These are phyloP conservation scores for Leishmania lainsoni DNA, from an alignment of 208 protist genomes.

Conservation along the genomic window DNA sequence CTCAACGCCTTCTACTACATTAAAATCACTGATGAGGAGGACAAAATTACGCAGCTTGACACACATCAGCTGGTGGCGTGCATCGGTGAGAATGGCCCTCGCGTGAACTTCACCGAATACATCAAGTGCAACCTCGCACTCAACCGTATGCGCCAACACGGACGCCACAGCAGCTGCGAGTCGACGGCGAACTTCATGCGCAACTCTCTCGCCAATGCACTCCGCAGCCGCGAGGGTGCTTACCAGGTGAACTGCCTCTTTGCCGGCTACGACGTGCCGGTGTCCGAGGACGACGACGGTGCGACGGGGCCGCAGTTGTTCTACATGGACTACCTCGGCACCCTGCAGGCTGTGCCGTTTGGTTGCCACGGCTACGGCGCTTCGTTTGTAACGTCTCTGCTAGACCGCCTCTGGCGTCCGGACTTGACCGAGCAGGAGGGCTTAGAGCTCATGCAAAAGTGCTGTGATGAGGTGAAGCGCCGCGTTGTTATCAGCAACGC, in stretches of 20 bases:
- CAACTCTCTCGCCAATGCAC: conserved; percentile 73
- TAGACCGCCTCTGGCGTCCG: conserved; percentile 92
- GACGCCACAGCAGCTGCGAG: conserved; percentile 72
- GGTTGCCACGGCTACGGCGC: conserved; percentile 94
- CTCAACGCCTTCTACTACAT: conserved; percentile 93
- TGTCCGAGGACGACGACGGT: conserved; percentile 67
- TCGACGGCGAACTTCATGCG: conserved; percentile 91
- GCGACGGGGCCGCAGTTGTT: conserved; percentile 81
- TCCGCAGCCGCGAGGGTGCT: conserved; percentile 85
- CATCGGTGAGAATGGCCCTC: conserved; percentile 88
- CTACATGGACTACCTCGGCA: conserved; percentile 96
- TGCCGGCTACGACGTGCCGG: conserved; percentile 89
- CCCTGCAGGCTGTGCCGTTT: conserved; percentile 90
- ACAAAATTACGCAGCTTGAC: conserved; percentile 92
- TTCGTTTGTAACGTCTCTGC: conserved; percentile 87
- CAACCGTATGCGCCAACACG: conserved; percentile 86
- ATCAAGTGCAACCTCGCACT: conserved; percentile 92
- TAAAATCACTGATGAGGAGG: conserved; percentile 92
- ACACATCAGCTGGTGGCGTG: conserved; percentile 90
- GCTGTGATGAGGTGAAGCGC: conserved; percentile 92
- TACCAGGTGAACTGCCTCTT: conserved; percentile 93
- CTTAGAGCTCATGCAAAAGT: conserved; percentile 92
- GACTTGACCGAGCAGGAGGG: conserved; percentile 92
- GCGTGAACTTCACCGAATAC: conserved; percentile 94
- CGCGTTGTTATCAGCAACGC: conserved; percentile 90